Evolutionary conservation across 2,329 filamentous ascomycete species (phyloP), one percentile per base, ranked within the genome.

Genomic region (Trichoderma atrobrunneum): DNA sequence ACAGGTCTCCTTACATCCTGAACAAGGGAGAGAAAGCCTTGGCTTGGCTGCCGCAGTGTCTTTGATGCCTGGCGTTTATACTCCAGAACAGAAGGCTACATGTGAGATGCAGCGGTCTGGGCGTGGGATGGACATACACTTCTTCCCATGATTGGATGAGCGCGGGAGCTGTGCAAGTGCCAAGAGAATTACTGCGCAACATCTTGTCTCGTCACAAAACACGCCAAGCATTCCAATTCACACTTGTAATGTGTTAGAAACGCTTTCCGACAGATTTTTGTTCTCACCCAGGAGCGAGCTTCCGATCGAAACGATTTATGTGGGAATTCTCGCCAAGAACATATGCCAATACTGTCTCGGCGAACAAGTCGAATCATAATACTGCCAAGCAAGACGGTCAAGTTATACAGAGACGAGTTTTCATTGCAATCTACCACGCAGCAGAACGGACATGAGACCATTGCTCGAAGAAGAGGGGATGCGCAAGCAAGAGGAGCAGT

Each of bases 1-100:
- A 71, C 61, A 8, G 72, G 72, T 1, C 64, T 72, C 26, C 39
- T 71, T 54, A 70, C 71, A 34, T 51, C 56, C 51, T 69, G 64
- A 66, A 69, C 3, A 26, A 72, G 39, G 56, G 56, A 18, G 57
- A 26, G 43, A 34, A 2, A 24, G 12, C 5, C 57, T 62, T n/a
- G 39, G 16, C 36, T 39, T 54, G 67, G 36, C 5, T 30, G 16
- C 39, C 16, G 43, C 16, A 24, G 48, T 62, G 67, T 62, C 57
- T 54, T 32, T 63, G 67, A 36, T 70, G 43, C 59, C 59, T 70
- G 43, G 39, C 7, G n/a, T 34, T 39, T n/a, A 16, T 16, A 30
- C 28, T 28, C 26, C 6, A 36, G 7, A 54, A 6, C 26, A 32
- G 12, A 21, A 36, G 21, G 28, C 28, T n/a, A 61, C 16, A 5